Percentiles rank a stretch among this genome's conserved stretches.
Conservation (phyloP, 2,329 filamentous ascomycete genomes). For the Xylariales sp. region DNA sequence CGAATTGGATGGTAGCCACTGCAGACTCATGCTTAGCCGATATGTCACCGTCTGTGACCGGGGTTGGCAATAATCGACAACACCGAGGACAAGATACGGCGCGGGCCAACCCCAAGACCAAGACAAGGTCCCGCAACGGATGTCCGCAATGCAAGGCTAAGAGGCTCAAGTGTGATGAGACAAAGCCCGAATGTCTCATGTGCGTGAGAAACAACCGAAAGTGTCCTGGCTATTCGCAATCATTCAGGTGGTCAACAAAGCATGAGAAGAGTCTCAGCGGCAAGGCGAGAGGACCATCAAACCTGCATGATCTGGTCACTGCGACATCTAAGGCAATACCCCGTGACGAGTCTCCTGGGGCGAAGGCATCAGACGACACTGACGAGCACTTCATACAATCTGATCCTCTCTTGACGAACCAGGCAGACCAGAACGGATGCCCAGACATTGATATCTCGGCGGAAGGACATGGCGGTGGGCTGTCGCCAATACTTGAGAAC, state of each 20-base stretch:
- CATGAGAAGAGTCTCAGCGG: constrained; percentile 25
- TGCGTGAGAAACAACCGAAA: constrained; percentile 24
- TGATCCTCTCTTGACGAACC: background rate
- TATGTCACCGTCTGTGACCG: constrained; percentile 6
- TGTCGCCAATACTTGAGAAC: constrained; percentile 9
- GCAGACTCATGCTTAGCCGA: constrained; percentile 1
- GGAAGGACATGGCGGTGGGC: background rate
- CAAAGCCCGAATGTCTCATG: constrained; percentile 22
- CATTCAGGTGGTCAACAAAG: constrained; percentile 38
- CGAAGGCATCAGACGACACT: background rate
- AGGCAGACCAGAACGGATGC: background rate
- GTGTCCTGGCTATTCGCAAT: constrained; percentile 26
- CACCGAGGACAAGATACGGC: background rate
- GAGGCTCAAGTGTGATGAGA: constrained; percentile 30
- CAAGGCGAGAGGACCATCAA: constrained; percentile 8
- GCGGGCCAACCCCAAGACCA: constrained; percentile 6
- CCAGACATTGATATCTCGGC: background rate
- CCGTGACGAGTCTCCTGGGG: background rate
- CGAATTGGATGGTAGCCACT: constrained; percentile 1
- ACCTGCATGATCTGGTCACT: constrained; percentile 10
- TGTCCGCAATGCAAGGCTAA: constrained; percentile 28
- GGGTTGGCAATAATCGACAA: constrained; percentile 6
- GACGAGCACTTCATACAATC: background rate
- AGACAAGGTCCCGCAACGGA: constrained; percentile 26
- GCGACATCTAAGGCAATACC: constrained; percentile 10